phyloP scores from a whole-genome alignment of 2,329 filamentous ascomycete genomes.

The Pezicula rhizophila region DNA sequence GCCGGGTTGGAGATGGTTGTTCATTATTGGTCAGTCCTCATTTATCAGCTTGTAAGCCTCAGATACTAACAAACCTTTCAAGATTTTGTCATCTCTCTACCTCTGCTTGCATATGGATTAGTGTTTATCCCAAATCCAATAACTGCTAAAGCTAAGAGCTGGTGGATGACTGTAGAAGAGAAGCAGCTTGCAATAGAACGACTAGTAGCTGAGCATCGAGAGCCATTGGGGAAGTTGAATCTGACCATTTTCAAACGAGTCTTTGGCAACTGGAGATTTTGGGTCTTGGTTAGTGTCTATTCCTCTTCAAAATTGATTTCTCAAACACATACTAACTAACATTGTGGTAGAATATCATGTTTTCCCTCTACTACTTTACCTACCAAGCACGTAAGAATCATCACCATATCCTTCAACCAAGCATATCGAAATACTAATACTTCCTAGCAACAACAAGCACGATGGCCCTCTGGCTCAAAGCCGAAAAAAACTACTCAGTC shows the following conservation, averaged over 20 bases:
- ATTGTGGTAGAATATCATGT: neutral
- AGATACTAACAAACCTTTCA: no score
- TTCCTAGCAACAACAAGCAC: neutral
- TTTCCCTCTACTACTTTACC: neutral
- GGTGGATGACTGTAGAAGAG: neutral
- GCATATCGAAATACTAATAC: no score
- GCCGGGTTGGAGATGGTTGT: slow-evolving; percentile 41
- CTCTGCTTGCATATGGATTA: slow-evolving; percentile 31
- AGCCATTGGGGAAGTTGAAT: neutral
- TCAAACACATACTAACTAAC: neutral
- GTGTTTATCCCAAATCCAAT: neutral
- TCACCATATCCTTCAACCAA: no score
- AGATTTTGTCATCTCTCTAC: slow-evolving; percentile 46
- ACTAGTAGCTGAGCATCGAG: neutral
- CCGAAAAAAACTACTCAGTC: neutral
- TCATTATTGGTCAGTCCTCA: slow-evolving; percentile 25
- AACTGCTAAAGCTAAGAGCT: neutral
- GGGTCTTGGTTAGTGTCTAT: neutral
- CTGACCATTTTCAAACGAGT: neutral
- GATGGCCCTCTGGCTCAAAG: neutral
- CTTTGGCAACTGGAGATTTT: neutral
- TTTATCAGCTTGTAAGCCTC: no score
- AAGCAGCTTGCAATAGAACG: neutral
- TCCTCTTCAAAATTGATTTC: neutral
- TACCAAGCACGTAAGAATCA: neutral